phyloP scores from a whole-genome alignment of 139 green algal genomes.

The Mychonastes homosphaera region DNA sequence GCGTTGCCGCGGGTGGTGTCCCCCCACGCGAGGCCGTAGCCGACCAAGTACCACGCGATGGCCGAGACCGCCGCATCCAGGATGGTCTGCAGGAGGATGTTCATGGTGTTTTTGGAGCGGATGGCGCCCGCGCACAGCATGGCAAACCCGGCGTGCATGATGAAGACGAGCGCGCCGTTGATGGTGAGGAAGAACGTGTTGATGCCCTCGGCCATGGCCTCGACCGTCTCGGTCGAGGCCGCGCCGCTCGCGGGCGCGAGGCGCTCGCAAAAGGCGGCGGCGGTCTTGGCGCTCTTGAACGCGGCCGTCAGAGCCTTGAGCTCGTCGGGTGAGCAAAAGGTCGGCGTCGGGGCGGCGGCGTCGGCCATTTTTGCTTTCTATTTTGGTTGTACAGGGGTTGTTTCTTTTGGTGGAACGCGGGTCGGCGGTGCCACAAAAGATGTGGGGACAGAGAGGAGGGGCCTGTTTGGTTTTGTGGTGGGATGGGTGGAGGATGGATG shows the following conservation, averaged over 20 bases:
- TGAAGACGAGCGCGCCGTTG: slow-evolving; percentile 53
- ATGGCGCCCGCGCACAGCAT: slow-evolving; percentile 79
- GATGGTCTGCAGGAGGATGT: slow-evolving; percentile 83
- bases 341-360: neutral
- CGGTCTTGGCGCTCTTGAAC: neutral
- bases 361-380: neutral
- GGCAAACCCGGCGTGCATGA: slow-evolving; percentile 84
- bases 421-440: too few relatives aligned
- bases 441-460: too few relatives aligned
- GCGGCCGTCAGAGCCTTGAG: neutral
- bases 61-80: slow-evolving; percentile 61
- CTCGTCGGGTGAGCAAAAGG: neutral
- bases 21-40: slow-evolving; percentile 60
- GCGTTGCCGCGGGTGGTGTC: slow-evolving; percentile 27
- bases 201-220: slow-evolving; percentile 19
- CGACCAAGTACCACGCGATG: slow-evolving; percentile 51
- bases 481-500: too few relatives aligned
- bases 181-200: slow-evolving; percentile 48
- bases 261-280: neutral
- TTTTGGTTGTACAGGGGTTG: too few relatives aligned
- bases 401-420: too few relatives aligned
- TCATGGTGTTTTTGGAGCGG: slow-evolving; percentile 79
- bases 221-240: neutral
- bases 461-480: too few relatives aligned
- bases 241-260: neutral